Base-by-base conservation (phyloP, 495 filamentous ascomycete genomes). In the Penicillium nucicola region DNA sequence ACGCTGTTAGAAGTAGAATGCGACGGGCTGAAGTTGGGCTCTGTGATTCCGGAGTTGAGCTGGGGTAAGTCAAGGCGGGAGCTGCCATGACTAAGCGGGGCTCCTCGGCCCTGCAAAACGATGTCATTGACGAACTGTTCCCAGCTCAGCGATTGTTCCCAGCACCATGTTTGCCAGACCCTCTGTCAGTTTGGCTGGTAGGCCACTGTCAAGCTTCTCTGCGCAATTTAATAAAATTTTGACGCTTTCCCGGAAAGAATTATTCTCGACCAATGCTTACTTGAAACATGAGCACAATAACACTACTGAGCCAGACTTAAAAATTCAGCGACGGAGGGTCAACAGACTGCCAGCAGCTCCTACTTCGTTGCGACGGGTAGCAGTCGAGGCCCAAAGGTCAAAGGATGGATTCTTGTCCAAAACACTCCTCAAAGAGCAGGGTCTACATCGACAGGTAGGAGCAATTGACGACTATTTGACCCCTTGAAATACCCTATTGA, bases 331-430 rank as follows among this genome's bases (percentile, higher is more conserved):
- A 45, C 67, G 71, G 48, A 75, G 79, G 48, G 53, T 64, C 25
- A 53, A 59, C 13, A 68, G 80, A 50, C 65, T 66, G 9, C 74
- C 78, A 5, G 74, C 79, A 38, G 77, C 75, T 7, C 73, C 77
- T 13, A 80, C 76, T 7, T 84, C 81, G 9, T 51, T 84, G 36
- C 70, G 80, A 22, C 69, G 78, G 51, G 81, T 84, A 15, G 81
- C 81, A 11, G 78, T 81, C 2, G 81, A 83, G 52, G 81, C 81
- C 44, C 80, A 84, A 62, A 71, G 80, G 47, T 81, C 80, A 8
- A 77, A 70, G 49, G 77, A 82, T 64, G 69, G 66, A 7, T 66
- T 71, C 42, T 50, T 68, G 10, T 67, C 68, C 5, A 75, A 68
- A 20, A 58, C 65, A 35, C 64, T 69, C 45, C 62, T 75, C 13